phyloP scores from a whole-genome alignment of 1,284 basidiomycete species.

The Ustilago nuda region DNA sequence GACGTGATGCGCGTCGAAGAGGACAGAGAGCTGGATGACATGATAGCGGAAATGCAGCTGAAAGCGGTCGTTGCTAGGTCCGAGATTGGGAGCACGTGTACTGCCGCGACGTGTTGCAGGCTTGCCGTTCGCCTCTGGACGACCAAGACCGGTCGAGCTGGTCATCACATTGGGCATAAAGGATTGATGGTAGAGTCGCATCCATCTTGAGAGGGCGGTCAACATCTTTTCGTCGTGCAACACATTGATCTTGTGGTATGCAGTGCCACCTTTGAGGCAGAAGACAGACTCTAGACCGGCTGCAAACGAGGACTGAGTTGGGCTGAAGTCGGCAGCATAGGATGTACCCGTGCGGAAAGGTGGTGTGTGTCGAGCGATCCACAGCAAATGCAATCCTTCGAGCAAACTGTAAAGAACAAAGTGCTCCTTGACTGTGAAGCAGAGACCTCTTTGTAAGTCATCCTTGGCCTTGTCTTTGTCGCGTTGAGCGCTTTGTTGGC shows the following conservation, averaged over 20 bases:
- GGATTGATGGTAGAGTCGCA: conserved; percentile 41
- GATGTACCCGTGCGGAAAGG: conserved; percentile 35
- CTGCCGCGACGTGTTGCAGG: neutral
- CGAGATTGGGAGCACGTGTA: conserved; percentile 23
- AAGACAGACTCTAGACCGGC: conserved; percentile 20
- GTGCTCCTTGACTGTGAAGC: conserved; percentile 45
- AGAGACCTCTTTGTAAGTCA: conserved; percentile 24
- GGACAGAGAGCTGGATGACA: conserved; percentile 37
- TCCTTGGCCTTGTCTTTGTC: conserved; percentile 3
- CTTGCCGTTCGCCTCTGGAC: conserved; percentile 4
- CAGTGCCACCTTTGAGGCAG: conserved; percentile 21
- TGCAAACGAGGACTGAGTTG: conserved; percentile 20
- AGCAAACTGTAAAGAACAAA: conserved; percentile 38
- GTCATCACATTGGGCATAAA: conserved; percentile 28
- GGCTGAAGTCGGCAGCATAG: conserved; percentile 40
- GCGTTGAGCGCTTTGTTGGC: neutral
- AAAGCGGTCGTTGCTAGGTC: conserved; percentile 49
- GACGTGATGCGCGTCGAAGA: conserved; percentile 45
- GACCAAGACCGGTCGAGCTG: conserved; percentile 20
- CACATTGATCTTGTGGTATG: conserved; percentile 30
- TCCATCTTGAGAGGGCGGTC: conserved; percentile 38
- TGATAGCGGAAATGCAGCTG: conserved; percentile 45
- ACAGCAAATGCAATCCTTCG: conserved; percentile 45
- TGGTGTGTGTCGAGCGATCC: conserved; percentile 35
- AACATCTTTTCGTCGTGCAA: conserved; percentile 36